A percentile compares a stretch with the other conserved stretches of the same genome.
Conservation (phyloP, 2,329 filamentous ascomycete genomes). For the Epichloe amarillans region DNA sequence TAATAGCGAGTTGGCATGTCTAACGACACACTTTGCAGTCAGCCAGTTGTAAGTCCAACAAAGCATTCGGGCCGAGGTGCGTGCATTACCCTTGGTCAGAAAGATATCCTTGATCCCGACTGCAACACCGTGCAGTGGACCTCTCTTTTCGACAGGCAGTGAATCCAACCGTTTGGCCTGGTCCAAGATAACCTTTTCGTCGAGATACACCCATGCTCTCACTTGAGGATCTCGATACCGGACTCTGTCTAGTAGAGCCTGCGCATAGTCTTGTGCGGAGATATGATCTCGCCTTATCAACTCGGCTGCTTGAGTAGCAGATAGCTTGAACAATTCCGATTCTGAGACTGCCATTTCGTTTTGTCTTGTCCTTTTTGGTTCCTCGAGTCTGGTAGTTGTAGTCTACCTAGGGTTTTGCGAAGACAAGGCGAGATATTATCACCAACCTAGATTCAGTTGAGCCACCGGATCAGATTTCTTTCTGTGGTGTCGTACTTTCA, state of each 20-base stretch:
- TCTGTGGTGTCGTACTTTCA: neutral
- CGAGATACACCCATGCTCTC: conserved; percentile 37
- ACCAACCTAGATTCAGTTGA: neutral
- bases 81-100: conserved; percentile 33
- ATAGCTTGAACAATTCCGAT: conserved; percentile 1
- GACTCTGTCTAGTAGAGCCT: conserved; percentile 32
- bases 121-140: conserved; percentile 42
- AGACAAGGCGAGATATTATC: neutral
- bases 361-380: neutral
- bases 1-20: conserved; percentile 45
- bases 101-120: conserved; percentile 50
- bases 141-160: conserved; percentile 32
- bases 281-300: conserved; percentile 14
- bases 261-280: conserved; percentile 35
- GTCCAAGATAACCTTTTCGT: conserved; percentile 30
- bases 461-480: neutral
- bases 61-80: neutral
- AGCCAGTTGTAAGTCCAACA: neutral
- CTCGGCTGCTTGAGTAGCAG: conserved; percentile 5
- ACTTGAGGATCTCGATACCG: conserved; percentile 29
- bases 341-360: conserved; percentile 1
- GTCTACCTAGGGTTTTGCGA: neutral
- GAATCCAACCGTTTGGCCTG: conserved; percentile 37
- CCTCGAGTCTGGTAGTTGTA: neutral
- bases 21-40: neutral